These are phyloP conservation scores for Scutellaria galericulata DNA, from an alignment of 257 asterid genomes.

Conservation along the genomic window DNA sequence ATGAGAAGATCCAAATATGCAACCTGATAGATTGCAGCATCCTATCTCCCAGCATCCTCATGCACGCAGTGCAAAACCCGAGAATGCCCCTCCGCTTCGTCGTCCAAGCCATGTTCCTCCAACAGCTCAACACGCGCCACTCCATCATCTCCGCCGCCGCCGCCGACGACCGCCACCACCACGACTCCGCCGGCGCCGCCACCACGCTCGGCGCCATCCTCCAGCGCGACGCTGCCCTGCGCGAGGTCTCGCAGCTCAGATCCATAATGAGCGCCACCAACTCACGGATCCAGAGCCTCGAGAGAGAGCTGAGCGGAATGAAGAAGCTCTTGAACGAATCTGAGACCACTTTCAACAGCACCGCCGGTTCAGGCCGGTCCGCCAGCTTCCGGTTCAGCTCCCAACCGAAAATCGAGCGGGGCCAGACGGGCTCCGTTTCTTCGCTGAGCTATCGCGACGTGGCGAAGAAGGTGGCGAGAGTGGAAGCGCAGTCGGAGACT, in stretches of 20 bases:
- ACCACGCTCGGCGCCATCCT: conserved; percentile 69
- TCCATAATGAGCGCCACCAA: conserved; percentile 65
- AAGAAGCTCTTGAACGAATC: conserved; percentile 49
- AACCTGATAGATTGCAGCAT: conserved; percentile 77
- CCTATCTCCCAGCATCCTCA: conserved; percentile 60
- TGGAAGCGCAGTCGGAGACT: conserved; percentile 38
- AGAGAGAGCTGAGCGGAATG: conserved; percentile 69
- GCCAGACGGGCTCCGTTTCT: conserved; percentile 69
- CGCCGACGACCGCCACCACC: conserved; percentile 39
- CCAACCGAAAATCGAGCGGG: conserved; percentile 51
- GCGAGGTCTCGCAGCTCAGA: conserved; percentile 69
- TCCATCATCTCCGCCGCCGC: conserved; percentile 61
- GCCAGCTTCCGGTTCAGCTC: not conserved
- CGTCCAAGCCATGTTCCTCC: conserved; percentile 95
- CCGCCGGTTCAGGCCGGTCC: conserved; percentile 55
- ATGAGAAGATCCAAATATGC: conserved; percentile 66
- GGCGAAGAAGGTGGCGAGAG: conserved; percentile 12
- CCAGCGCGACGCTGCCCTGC: conserved; percentile 71
- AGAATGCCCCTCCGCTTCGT: conserved; percentile 83
- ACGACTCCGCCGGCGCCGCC: conserved; percentile 14
- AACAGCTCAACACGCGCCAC: conserved; percentile 86
- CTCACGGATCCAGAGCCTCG: conserved; percentile 63
- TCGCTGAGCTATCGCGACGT: conserved; percentile 53
- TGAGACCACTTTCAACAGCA: conserved; percentile 27
- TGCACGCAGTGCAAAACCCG: conserved; percentile 91